Base-by-base conservation (phyloP, 305 asterid species). In the Fraxinus albicans region DNA sequence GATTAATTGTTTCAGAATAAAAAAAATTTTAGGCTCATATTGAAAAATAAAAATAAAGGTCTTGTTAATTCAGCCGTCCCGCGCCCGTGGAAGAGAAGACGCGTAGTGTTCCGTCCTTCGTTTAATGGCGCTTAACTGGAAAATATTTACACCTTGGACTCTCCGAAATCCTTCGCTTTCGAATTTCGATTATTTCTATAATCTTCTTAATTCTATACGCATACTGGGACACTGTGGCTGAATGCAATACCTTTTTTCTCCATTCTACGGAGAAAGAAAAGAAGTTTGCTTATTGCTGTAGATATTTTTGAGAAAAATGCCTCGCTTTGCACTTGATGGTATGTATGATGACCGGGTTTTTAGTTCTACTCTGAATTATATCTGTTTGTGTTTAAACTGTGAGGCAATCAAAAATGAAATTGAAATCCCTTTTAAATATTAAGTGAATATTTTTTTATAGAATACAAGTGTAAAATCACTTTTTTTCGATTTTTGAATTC, bases 121-220 rank as follows among this genome's bases (percentile, higher is more conserved):
- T 27, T 78, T 35, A 4, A 13, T 76, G 72, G 65, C 82, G 47
- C 42, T 80, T 58, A 63, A 83, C 81, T 35, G 36, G 53, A 40
- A 17, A 81, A 31, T 77, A 47, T 63, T 15, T 6, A 10, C 79
- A 50, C 77, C 76, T 77, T 75, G 77, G 65, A 34, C 78, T 86
- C 42, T 84, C 85, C 89, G 85, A 84, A 72, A 65, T 83, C 81
- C 83, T 82, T 82, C 83, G 79, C 80, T 78, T 78, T 81, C 82
- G 55, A 53, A n/a, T 53, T 81, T 85, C 90, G 89, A 86, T 88
- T 65, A 82, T 77, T 29, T 74, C 89, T 85, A 88, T 83, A 86
- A 55, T 69, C 76, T 65, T 40, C 38, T 25, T 67, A 73, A 77
- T 70, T 42, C 77, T 80, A 65, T 12, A 79, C 70, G 29, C 72